Conservation (phyloP, 352 stramenopile genomes). For the Thalassiosira ordinaria region DNA sequence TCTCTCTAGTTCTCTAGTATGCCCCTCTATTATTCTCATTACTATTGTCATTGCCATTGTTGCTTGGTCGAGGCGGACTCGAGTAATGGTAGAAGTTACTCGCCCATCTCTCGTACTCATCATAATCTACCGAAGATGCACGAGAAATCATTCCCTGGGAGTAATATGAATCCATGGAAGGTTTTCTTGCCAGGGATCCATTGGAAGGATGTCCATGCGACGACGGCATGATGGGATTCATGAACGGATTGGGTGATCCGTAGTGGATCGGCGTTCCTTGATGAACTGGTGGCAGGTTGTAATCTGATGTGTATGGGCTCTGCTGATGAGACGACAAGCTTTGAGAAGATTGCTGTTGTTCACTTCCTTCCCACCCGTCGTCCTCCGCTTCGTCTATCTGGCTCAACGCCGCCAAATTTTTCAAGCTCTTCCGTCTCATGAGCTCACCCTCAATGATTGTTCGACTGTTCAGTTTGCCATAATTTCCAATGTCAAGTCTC, state of each 20-base stretch:
- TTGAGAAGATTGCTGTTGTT: not conserved
- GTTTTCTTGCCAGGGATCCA: constrained; percentile 30
- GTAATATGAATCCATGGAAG: constrained; percentile 33
- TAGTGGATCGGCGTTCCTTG: too few relatives aligned
- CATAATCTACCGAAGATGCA: constrained; percentile 41
- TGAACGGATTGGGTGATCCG: constrained; percentile 49
- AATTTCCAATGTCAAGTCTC: constrained; percentile 78
- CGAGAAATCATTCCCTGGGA: constrained; percentile 10
- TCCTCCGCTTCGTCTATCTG: constrained; percentile 4
- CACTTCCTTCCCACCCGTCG: not conserved
- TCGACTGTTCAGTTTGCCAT: constrained; percentile 80
- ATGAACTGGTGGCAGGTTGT: too few relatives aligned
- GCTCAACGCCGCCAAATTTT: constrained; percentile 44
- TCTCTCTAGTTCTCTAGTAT: not conserved
- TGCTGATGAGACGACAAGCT: not conserved
- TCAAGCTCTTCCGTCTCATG: constrained; percentile 51
- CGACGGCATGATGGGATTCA: constrained; percentile 36
- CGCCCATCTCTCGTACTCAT: constrained; percentile 57
- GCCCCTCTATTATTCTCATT: constrained; percentile 2
- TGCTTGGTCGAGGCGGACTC: not conserved
- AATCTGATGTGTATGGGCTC: not conserved
- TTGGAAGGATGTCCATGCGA: constrained; percentile 2
- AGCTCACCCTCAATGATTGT: constrained; percentile 81
- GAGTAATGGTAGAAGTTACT: constrained; percentile 26
- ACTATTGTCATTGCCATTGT: too few relatives aligned